phyloP scores from a whole-genome alignment of 169 alveolate genomes.

The Plasmodium cynomolgi region DNA sequence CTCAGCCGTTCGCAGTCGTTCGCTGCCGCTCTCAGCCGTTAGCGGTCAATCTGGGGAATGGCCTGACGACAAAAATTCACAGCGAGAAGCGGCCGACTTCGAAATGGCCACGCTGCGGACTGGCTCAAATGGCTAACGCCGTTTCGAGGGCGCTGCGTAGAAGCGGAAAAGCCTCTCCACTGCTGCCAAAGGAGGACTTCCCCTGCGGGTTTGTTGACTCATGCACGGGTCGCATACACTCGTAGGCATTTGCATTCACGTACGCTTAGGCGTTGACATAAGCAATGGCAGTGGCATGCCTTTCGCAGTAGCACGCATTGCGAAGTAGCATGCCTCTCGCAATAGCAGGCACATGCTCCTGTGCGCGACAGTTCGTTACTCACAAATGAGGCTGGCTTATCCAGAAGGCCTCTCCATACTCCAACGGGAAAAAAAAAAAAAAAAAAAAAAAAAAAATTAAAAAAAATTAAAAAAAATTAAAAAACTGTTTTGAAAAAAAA shows the following conservation, averaged over 20 bases:
- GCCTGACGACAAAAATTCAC: not conserved
- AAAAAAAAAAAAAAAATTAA: slow-evolving; percentile 9
- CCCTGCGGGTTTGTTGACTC: not conserved
- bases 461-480: not conserved
- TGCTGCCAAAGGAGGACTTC: not conserved
- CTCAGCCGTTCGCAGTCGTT: not conserved
- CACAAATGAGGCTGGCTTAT: not conserved
- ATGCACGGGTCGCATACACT: not conserved
- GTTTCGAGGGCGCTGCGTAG: not conserved
- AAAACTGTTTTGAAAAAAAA: not conserved
- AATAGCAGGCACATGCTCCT: not conserved
- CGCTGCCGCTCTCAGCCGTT: not conserved
- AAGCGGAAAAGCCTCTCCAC: not conserved
- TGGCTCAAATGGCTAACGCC: not conserved
- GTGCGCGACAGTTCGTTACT: not conserved
- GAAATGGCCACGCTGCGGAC: not conserved
- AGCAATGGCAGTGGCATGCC: not conserved
- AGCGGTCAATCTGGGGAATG: not conserved
- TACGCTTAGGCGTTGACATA: not conserved
- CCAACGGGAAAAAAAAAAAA: not conserved
- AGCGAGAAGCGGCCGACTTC: not conserved
- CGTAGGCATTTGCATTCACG: not conserved
- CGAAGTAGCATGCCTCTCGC: not conserved
- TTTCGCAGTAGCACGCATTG: not conserved
- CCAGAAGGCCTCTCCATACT: not conserved